Percentiles rank a stretch among this genome's conserved stretches.
Evolutionary conservation across 2,329 filamentous ascomycete species (phyloP).

Genomic region (Sarocladium brachiariae): DNA sequence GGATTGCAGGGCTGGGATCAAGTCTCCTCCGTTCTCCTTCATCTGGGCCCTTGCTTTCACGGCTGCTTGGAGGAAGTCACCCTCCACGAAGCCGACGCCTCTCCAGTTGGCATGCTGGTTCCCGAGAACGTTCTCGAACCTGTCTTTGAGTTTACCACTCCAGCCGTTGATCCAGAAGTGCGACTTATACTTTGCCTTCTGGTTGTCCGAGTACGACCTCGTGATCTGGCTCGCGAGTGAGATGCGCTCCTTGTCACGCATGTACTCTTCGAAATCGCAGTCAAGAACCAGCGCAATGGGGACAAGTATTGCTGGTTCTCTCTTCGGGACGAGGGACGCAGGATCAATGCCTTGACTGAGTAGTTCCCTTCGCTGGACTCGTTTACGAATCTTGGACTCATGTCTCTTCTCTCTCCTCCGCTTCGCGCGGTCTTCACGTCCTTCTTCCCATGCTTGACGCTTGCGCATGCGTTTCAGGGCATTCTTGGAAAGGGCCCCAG

Average conservation of each 20-base stretch:
- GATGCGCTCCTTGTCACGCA: conserved; percentile 79
- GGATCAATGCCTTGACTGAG: conserved; percentile 42
- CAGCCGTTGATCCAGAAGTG: conserved; percentile 76
- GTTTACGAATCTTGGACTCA: conserved; percentile 39
- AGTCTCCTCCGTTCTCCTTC: conserved; percentile 44
- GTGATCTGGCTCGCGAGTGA: conserved; percentile 81
- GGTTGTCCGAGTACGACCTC: conserved; percentile 83
- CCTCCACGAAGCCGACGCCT: conserved; percentile 64
- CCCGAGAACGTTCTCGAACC: conserved; percentile 70
- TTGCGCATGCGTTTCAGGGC: conserved; percentile 73
- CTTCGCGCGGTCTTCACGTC: conserved; percentile 50
- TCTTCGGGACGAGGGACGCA: conserved; percentile 24
- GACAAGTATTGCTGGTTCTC: conserved; percentile 43
- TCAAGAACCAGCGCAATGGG: conserved; percentile 81
- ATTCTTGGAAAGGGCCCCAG: conserved; percentile 64
- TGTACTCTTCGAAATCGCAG: conserved; percentile 85
- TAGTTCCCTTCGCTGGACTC: conserved; percentile 41
- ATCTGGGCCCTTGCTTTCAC: conserved; percentile 62
- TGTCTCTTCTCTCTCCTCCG: conserved; percentile 49
- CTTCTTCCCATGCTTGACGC: conserved; percentile 68
- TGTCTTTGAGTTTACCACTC: conserved; percentile 63
- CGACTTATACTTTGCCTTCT: conserved; percentile 56
- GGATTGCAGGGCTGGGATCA: conserved; percentile 51
- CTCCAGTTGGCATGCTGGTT: conserved; percentile 75
- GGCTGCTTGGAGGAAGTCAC: conserved; percentile 66